Percentiles rank a stretch among this genome's conserved stretches.
phyloP scores from a whole-genome alignment of 495 filamentous ascomycete species.

The Aspergillus funiculosus region DNA sequence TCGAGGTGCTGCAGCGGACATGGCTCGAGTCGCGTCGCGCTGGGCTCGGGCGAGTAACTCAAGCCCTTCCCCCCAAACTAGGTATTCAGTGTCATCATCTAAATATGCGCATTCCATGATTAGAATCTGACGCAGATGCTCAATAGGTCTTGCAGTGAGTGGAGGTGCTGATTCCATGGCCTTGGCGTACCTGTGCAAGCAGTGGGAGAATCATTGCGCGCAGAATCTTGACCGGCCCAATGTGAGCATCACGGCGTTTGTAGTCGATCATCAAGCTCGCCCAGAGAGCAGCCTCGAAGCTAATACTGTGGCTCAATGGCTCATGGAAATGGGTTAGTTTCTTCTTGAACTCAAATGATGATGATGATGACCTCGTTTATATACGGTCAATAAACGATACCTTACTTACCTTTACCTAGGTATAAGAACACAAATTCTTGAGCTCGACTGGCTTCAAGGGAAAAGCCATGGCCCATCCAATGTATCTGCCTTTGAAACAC shows the following conservation, averaged over 20 bases:
- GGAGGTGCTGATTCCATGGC: constrained; percentile 97
- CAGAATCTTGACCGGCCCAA: not conserved
- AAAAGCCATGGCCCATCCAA: constrained; percentile 10
- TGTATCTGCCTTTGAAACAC: constrained; percentile 65
- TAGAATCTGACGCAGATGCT: not conserved
- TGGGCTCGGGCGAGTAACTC: constrained; percentile 12
- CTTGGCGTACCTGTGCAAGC: constrained; percentile 64
- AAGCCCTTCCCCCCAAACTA: constrained; percentile 15
- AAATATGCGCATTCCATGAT: not conserved
- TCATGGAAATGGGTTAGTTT: constrained; percentile 40
- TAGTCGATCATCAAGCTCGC: constrained; percentile 76
- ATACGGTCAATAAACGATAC: no score
- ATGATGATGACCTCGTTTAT: no score
- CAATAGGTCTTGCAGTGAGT: constrained; percentile 73
- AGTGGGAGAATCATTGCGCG: constrained; percentile 33
- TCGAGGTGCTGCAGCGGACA: constrained; percentile 44
- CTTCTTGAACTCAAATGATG: constrained; percentile 3
- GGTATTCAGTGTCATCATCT: constrained; percentile 15
- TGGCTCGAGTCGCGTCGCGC: constrained; percentile 36
- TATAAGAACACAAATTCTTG: constrained; percentile 46
- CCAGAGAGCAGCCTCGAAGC: constrained; percentile 66
- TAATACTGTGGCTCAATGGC: constrained; percentile 46
- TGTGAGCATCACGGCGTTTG: constrained; percentile 52
- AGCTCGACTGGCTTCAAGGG: constrained; percentile 44
- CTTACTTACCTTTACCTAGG: constrained; percentile 38